phyloP scores from a whole-genome alignment of 768 basidiomycete species.

The Rhodotorula kratochvilovae region DNA sequence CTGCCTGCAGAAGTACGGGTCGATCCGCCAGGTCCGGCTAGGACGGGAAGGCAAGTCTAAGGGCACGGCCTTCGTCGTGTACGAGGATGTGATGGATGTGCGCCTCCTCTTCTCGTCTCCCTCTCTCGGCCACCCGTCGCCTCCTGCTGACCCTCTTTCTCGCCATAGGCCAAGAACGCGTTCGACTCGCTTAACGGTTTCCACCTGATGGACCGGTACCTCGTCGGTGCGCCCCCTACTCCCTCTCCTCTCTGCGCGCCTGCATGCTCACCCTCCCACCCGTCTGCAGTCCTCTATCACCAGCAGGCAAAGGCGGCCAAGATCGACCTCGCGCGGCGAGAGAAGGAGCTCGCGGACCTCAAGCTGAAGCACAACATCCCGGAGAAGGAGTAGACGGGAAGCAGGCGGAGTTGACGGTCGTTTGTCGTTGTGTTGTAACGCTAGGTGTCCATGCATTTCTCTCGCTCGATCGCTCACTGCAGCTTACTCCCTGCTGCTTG shows the following conservation, averaged over 20 bases:
- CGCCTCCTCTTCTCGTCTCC: constrained; percentile 36
- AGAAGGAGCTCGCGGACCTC: constrained; percentile 79
- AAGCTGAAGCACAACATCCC: constrained; percentile 79
- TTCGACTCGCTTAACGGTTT: constrained; percentile 96
- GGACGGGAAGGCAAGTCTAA: constrained; percentile 87
- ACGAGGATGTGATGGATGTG: constrained; percentile 94
- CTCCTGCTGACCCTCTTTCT: not conserved
- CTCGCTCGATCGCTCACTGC: too few relatives aligned
- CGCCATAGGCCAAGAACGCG: constrained; percentile 80
- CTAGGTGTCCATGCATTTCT: not conserved
- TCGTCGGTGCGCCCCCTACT: constrained; percentile 64
- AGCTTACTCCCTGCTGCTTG: too few relatives aligned
- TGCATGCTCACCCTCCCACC: not conserved
- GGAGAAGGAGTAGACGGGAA: constrained; percentile 55
- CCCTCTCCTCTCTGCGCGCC: not conserved
- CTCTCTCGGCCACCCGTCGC: not conserved
- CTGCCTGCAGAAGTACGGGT: constrained; percentile 60
- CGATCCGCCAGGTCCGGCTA: constrained; percentile 88
- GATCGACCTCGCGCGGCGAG: constrained; percentile 81
- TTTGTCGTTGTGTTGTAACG: not conserved
- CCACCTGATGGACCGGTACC: constrained; percentile 95
- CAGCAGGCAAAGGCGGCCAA: constrained; percentile 91
- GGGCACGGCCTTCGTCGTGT: constrained; percentile 94
- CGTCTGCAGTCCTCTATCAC: constrained; percentile 71
- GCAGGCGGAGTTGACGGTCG: not conserved